A percentile compares a stretch with the other conserved stretches of the same genome.
Evolutionary conservation across 1,284 basidiomycete species (phyloP).

Genomic region (Cutaneotrichosporon sp.): DNA sequence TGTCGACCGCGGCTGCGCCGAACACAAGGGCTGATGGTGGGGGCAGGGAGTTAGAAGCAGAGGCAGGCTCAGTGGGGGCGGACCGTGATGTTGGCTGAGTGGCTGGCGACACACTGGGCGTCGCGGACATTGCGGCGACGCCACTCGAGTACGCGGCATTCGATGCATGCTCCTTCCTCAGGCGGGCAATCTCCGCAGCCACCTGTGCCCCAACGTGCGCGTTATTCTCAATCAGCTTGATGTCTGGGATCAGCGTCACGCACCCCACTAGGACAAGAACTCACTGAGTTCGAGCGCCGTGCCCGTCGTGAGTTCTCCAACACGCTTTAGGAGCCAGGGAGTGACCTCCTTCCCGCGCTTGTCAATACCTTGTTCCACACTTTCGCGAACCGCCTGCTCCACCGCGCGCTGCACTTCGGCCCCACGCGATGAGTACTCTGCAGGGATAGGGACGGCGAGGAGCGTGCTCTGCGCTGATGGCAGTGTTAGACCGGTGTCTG

Average conservation of each 20-base stretch:
- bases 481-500: slow-evolving; percentile 42
- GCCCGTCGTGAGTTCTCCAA: slow-evolving; percentile 74
- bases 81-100: background rate
- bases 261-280: no score
- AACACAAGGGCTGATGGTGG: slow-evolving; percentile 58
- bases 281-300: slow-evolving; percentile 66
- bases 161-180: slow-evolving; percentile 44
- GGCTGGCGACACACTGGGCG: background rate
- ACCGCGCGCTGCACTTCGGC: slow-evolving; percentile 70
- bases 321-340: slow-evolving; percentile 85
- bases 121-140: background rate
- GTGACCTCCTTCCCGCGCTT: slow-evolving; percentile 85
- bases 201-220: slow-evolving; percentile 77
- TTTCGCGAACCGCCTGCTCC: slow-evolving; percentile 78
- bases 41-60: slow-evolving; percentile 13
- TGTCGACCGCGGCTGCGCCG: slow-evolving; percentile 80
- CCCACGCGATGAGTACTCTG: slow-evolving; percentile 64
- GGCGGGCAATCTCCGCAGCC: slow-evolving; percentile 67
- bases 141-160: slow-evolving; percentile 18
- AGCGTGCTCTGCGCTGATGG: slow-evolving; percentile 53
- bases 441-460: slow-evolving; percentile 87
- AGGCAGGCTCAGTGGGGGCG: background rate
- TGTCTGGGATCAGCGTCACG: slow-evolving; percentile 57
- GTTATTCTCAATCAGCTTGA: slow-evolving; percentile 89
- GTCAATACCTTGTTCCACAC: slow-evolving; percentile 73